These are phyloP conservation scores for Fusarium tupiense DNA, from an alignment of 2,329 filamentous ascomycete species.

Conservation along the genomic window DNA sequence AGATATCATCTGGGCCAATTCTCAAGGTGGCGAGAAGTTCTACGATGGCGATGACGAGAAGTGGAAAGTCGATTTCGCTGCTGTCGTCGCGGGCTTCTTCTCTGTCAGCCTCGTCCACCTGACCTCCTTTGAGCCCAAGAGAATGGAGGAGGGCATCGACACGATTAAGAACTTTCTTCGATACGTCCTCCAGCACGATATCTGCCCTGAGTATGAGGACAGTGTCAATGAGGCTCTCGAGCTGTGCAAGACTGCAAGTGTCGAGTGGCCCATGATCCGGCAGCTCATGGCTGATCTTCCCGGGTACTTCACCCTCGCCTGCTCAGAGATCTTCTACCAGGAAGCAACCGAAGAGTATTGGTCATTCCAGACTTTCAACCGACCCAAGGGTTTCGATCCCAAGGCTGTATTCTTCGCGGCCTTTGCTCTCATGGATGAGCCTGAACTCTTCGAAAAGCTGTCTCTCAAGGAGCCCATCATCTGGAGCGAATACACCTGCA, in stretches of 20 bases:
- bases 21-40: slow-evolving; percentile 55
- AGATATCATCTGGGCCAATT: slow-evolving; percentile 64
- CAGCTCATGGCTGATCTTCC: slow-evolving; percentile 67
- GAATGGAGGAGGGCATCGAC: slow-evolving; percentile 67
- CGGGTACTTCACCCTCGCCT: slow-evolving; percentile 83
- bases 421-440: slow-evolving; percentile 52
- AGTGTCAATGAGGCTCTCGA: slow-evolving; percentile 73
- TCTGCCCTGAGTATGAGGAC: slow-evolving; percentile 80
- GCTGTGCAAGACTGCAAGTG: slow-evolving; percentile 72
- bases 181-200: slow-evolving; percentile 85
- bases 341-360: slow-evolving; percentile 41
- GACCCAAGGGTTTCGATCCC: slow-evolving; percentile 54
- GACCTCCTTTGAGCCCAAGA: slow-evolving; percentile 63
- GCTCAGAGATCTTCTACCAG: slow-evolving; percentile 71
- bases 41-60: slow-evolving; percentile 63
- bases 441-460: slow-evolving; percentile 46
- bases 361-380: slow-evolving; percentile 40
- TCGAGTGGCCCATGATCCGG: slow-evolving; percentile 71
- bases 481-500: slow-evolving; percentile 59
- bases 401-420: slow-evolving; percentile 56
- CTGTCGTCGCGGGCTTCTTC: slow-evolving; percentile 81
- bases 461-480: slow-evolving; percentile 45
- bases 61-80: slow-evolving; percentile 84
- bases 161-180: slow-evolving; percentile 88
- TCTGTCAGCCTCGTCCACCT: slow-evolving; percentile 66